Evolutionary conservation across 2,329 filamentous ascomycete species (phyloP), one percentile per base, ranked within the genome.

Genomic region (Bipolaris sorokiniana): DNA sequence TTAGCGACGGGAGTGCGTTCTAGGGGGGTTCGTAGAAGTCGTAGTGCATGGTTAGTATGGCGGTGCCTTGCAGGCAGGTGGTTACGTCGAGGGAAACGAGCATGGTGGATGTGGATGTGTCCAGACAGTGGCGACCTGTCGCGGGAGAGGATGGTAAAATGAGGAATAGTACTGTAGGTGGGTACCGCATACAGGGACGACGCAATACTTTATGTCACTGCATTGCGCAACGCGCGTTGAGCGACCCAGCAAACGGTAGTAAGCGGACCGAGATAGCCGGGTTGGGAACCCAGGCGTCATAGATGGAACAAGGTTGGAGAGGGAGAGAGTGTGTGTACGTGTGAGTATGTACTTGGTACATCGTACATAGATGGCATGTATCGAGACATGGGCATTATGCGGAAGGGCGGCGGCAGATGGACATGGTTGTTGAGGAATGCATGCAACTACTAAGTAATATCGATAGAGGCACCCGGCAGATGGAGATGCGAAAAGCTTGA

Each of bases 401-500:
- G 38, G 47, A 33, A 45, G 26, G 6, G 16, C n/a, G 53, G 40
- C n/a, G 40, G 33, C 44, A 26, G 33, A 23, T 46, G 48, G 15
- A 6, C 41, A 34, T 16, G 40, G 34, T 52, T 38, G 54, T 42
- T 52, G 48, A 44, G 54, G 48, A 37, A 20, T 46, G 20, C 38
- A 41, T 28, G 26, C 26, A 9, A 28, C 26, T 3, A 28, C 26
- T 28, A 22, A 41, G 6, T 41, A 51, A 51, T 52, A 55, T 51
- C 41, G 52, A 51, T 38, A 56, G 42, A 56, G 18, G 42, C 36
- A 42, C 48, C 36, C 48, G 37, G 48, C 52, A 51, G 33, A 22
- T 11, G 28, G 15, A 51, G 38, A 22, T 11, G 28, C 16, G 28
- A 49, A 56, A 59, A 56, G 53, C 48, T 59, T 59, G 53, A 56